Conservation (phyloP, 2,329 filamentous ascomycete species). For the Penicillium sp. region DNA sequence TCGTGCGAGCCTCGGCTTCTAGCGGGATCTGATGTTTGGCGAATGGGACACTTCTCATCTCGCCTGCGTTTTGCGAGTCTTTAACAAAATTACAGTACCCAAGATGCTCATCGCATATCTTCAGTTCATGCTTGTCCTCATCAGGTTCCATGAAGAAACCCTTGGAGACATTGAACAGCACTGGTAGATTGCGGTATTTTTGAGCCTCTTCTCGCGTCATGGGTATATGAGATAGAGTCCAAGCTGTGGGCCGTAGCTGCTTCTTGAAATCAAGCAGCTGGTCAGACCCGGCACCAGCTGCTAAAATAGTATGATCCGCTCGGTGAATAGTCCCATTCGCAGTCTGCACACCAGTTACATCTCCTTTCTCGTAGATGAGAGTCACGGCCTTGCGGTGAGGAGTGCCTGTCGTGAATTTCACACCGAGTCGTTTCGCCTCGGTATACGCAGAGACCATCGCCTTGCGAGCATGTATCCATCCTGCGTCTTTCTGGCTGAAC, state of each 20-base stretch:
- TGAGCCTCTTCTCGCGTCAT: conserved; percentile 55
- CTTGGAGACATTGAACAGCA: conserved; percentile 56
- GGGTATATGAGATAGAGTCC: conserved; percentile 60
- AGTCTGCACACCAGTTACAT: conserved; percentile 53
- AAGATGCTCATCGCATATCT: conserved; percentile 60
- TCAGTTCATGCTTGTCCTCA: conserved; percentile 46
- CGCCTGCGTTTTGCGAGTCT: conserved; percentile 31
- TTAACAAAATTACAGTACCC: conserved; percentile 59
- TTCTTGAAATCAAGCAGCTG: conserved; percentile 57
- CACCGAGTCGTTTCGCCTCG: conserved; percentile 56
- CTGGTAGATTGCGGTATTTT: conserved; percentile 56
- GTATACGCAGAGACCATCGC: conserved; percentile 54
- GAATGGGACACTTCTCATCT: conserved; percentile 49
- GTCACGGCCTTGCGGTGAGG: conserved; percentile 47
- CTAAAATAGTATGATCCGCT: conserved; percentile 56
- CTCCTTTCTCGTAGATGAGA: conserved; percentile 47
- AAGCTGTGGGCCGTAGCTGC: conserved; percentile 61
- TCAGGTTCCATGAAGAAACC: conserved; percentile 60
- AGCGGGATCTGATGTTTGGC: conserved; percentile 53
- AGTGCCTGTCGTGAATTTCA: conserved; percentile 53
- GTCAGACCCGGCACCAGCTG: conserved; percentile 57
- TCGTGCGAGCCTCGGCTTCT: conserved; percentile 55
- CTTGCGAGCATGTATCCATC: conserved; percentile 61
- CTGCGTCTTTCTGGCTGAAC: conserved; percentile 49
- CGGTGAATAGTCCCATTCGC: conserved; percentile 49